Evolutionary conservation across 2,329 filamentous ascomycete genomes (phyloP), one percentile per base, ranked within the genome.

Genomic region (Fusarium sp.): DNA sequence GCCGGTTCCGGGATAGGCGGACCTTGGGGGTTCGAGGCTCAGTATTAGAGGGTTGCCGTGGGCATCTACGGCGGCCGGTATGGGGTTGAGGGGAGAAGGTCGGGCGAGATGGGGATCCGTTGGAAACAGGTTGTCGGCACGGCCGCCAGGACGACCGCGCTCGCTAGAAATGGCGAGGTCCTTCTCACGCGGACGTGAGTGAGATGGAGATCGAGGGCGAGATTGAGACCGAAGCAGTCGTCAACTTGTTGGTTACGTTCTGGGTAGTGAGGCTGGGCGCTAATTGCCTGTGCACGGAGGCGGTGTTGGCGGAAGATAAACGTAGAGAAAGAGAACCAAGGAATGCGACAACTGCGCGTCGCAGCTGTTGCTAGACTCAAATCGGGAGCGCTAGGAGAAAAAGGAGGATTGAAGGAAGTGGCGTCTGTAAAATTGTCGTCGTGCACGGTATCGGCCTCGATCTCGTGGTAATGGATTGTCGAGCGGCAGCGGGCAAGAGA

Each of bases 31-130:
- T 31, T 70, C 62, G 60, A 78, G 72, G 35, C 77, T 75, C 63
- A 80, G 67, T 54, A 79, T 63, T 57, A 75, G 76, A 67, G 76
- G 65, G 59, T 78, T 79, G 60, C 74, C 73, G 54, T 76, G 71
- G 52, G 70, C 72, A 72, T 78, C 78, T 74, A 79, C 52, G 79
- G 79, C 70, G 78, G 78, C 64, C 63, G 74, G 63, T 61, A 69
- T 44, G 65, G 73, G 61, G 48, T 73, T 62, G 58, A 73, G 66
- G 67, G 73, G 69, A 59, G 69, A 55, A 64, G 72, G 60, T 70
- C 74, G 72, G 78, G 79, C 79, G 78, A 82, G 79, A 82, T 83
- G 80, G 73, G 85, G 82, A 86, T 84, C 84, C 85, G 85, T 87
- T 80, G 84, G 83, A 81, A 81, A 78, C 78, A 81, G 73, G 74